Base-by-base conservation (phyloP, 768 basidiomycete species). In the Heimioporus sp. region DNA sequence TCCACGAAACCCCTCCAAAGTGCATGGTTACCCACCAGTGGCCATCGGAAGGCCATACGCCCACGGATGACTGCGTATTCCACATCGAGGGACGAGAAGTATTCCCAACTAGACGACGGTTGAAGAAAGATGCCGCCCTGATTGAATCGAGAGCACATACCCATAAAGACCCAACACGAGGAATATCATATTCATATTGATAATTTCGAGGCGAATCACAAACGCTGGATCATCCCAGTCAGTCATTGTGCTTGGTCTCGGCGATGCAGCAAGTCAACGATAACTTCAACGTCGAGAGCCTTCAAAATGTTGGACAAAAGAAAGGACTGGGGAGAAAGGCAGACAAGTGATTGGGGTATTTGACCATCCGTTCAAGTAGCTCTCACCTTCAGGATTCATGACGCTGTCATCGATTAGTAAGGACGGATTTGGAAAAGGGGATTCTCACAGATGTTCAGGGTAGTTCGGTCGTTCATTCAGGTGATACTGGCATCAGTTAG, bases 21-120 rank as follows among this genome's bases (percentile, higher is more conserved):
- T 16, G 40, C 4, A 21, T 9, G 10, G 16, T 17, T 19, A 46
- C 61, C 54, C 36, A 67, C 68, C 38, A 67, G 47, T 21, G 58
- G 19, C 68, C 61, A 70, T 30, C 55, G 51, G 31, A 67, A 69
- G 16, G 63, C 7, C 3, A 59, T 15, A n/a, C 55, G 61, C 5
- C 59, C 43, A 36, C 57, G 59, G 34, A 69, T 34, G 28, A 69
- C 47, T 4, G 57, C 63, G 10, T 50, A 59, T 43, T 69, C 68
- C 4, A 63, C 51, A 2, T 52, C 48, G 12, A 57, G 42, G 2
- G 59, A 57, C 11, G 46, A 41, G 2, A 68, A 7, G 34, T 64
- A 67, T 13, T 65, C 61, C 68, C 66, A 67, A 3, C 66, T 65
- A 21, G 4, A 13, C 2, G n/a, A 41, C 17, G 0, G 19, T 37